Evolutionary conservation across 2,329 filamentous ascomycete species (phyloP).

Genomic region (Colletotrichum lentis): DNA sequence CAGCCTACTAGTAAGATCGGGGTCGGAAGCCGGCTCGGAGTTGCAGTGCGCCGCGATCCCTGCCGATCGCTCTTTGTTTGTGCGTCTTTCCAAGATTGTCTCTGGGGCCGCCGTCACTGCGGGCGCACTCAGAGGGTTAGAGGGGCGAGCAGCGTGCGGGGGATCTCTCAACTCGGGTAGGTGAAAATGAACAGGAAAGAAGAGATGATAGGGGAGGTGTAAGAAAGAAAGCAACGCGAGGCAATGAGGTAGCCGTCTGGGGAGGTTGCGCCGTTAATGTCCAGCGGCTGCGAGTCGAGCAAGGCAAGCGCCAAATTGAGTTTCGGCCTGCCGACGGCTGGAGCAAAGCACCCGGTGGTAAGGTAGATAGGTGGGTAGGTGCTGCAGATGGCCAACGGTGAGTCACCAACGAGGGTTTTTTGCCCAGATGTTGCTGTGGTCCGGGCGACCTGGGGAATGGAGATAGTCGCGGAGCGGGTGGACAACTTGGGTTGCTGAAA

Average conservation of each 20-base stretch:
- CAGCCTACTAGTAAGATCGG: no score
- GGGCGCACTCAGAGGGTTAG: not conserved
- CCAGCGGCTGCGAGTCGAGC: not conserved
- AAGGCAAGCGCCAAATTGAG: slow-evolving; percentile 20
- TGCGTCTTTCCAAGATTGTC: slow-evolving; percentile 9
- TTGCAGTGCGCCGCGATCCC: slow-evolving; percentile 23
- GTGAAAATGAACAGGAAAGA: not conserved
- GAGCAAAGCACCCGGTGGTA: slow-evolving; percentile 26
- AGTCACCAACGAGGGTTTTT: not conserved
- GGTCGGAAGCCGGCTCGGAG: slow-evolving; percentile 33
- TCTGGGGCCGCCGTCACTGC: not conserved
- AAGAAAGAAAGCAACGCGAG: not conserved
- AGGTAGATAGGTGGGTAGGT: no score
- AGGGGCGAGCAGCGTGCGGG: not conserved
- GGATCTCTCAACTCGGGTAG: not conserved
- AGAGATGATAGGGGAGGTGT: not conserved
- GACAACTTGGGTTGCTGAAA: not conserved
- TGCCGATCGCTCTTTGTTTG: slow-evolving; percentile 22
- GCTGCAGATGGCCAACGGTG: not conserved
- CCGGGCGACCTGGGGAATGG: not conserved
- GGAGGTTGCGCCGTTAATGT: not conserved
- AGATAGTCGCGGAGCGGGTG: not conserved
- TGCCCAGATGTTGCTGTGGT: not conserved
- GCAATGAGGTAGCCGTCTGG: not conserved
- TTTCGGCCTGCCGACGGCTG: slow-evolving; percentile 20